Conservation (phyloP, 768 basidiomycete species). For the Hydnomerulius pinastri region DNA sequence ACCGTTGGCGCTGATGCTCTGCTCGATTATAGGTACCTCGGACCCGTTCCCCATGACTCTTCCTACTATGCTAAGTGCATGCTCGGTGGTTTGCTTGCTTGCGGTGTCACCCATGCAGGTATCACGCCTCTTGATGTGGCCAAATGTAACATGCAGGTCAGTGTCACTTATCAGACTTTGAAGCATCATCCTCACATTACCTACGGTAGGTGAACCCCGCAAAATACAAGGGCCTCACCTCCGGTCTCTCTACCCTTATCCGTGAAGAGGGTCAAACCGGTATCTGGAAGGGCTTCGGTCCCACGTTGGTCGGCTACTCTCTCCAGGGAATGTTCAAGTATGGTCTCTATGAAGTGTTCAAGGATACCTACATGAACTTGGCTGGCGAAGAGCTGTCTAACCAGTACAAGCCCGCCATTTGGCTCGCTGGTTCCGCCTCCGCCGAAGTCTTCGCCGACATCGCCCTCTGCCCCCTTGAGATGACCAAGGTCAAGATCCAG, state of each 20-base stretch:
- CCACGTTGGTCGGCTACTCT: slow-evolving; percentile 91
- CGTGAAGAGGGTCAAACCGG: slow-evolving; percentile 83
- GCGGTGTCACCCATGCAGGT: slow-evolving; percentile 86
- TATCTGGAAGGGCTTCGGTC: slow-evolving; percentile 94
- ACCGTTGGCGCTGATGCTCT: slow-evolving; percentile 1
- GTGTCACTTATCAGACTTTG: slow-evolving; percentile 12
- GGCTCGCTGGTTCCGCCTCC: slow-evolving; percentile 91
- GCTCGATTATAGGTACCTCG: slow-evolving; percentile 50
- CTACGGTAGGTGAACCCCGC: slow-evolving; percentile 65
- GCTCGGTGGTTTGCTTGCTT: slow-evolving; percentile 86
- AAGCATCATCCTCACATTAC: not conserved
- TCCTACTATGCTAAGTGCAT: slow-evolving; percentile 84
- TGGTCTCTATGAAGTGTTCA: slow-evolving; percentile 97
- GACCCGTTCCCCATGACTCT: slow-evolving; percentile 74
- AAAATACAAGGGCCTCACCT: slow-evolving; percentile 71
- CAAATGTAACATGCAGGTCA: slow-evolving; percentile 90
- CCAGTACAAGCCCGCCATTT: slow-evolving; percentile 88
- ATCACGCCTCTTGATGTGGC: slow-evolving; percentile 87
- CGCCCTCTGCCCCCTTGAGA: slow-evolving; percentile 93
- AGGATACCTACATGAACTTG: slow-evolving; percentile 87
- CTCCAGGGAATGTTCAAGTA: slow-evolving; percentile 99
- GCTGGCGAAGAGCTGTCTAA: slow-evolving; percentile 79
- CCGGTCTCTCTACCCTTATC: slow-evolving; percentile 63
- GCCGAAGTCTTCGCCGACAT: slow-evolving; percentile 96
- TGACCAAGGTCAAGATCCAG: slow-evolving; percentile 92